A percentile compares a stretch with the other conserved stretches of the same genome.
These are phyloP conservation scores for Zelonia costaricensis DNA, from an alignment of 208 protist genomes.

Conservation along the genomic window DNA sequence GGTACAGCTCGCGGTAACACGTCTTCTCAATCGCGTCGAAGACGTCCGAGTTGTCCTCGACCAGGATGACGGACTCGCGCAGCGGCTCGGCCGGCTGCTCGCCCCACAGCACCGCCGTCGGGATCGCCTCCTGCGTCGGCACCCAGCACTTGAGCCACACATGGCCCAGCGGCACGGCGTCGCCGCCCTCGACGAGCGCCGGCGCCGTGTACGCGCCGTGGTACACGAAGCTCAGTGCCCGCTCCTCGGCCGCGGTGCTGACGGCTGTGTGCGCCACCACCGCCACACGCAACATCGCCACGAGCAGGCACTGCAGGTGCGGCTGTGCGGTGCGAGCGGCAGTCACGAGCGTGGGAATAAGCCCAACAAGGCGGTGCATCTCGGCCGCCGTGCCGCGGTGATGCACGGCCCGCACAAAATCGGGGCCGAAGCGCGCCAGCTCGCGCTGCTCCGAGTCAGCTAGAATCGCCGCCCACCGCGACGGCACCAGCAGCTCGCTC, in stretches of 20 bases:
- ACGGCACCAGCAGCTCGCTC: slow-evolving; percentile 33
- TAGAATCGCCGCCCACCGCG: slow-evolving; percentile 22
- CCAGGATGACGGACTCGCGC: background rate
- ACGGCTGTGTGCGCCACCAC: slow-evolving; percentile 4
- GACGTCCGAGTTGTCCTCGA: slow-evolving; percentile 8
- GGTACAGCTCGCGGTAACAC: slow-evolving; percentile 42
- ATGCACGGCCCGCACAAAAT: slow-evolving; percentile 43
- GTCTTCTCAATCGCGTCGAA: slow-evolving; percentile 16
- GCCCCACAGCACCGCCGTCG: slow-evolving; percentile 21
- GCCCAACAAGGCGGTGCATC: slow-evolving; percentile 27
- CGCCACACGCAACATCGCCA: slow-evolving; percentile 40
- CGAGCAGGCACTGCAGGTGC: slow-evolving; percentile 76
- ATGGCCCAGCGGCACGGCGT: slow-evolving; percentile 64
- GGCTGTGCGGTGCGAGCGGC: slow-evolving; percentile 31
- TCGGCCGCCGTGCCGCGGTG: slow-evolving; percentile 16
- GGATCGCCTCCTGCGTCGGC: slow-evolving; percentile 36
- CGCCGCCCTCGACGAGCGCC: slow-evolving; percentile 74
- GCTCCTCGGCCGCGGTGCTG: slow-evolving; percentile 2
- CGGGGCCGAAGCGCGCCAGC: slow-evolving; percentile 39
- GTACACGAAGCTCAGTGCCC: slow-evolving; percentile 61
- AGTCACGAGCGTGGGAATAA: slow-evolving; percentile 23
- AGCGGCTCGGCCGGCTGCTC: background rate
- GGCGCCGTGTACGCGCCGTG: slow-evolving; percentile 56
- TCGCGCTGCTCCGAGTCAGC: slow-evolving; percentile 20
- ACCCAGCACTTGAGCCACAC: slow-evolving; percentile 60